Evolutionary conservation across 1,284 basidiomycete species (phyloP).

Genomic region (Pseudozyma hubeiensis): DNA sequence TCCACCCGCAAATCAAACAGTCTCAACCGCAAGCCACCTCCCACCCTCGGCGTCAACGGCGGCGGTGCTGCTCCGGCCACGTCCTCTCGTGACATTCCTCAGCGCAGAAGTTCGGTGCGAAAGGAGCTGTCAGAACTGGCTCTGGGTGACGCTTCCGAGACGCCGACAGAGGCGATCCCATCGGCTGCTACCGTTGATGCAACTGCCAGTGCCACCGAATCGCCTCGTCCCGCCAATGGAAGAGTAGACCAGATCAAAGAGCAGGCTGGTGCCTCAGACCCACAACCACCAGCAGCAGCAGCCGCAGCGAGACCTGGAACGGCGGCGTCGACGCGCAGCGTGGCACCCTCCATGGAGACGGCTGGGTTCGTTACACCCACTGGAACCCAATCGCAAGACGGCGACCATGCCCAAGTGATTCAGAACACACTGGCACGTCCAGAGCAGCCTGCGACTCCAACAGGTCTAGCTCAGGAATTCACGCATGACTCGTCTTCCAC

Average conservation of each 20-base stretch:
- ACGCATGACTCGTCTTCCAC: constrained; percentile 19
- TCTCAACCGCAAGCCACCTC: constrained; percentile 27
- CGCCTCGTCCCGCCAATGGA: constrained; percentile 12
- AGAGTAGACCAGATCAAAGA: constrained; percentile 43
- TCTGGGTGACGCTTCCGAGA: not conserved
- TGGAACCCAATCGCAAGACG: constrained; percentile 19
- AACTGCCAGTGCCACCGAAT: not conserved
- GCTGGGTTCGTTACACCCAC: constrained; percentile 23
- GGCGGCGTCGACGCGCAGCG: constrained; percentile 14
- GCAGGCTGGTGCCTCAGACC: constrained; percentile 6
- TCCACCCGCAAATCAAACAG: constrained; percentile 21
- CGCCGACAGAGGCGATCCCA: not conserved
- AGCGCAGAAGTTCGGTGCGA: constrained; percentile 43
- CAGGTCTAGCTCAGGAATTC: not conserved
- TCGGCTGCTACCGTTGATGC: not conserved
- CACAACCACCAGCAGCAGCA: not conserved
- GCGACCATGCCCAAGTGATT: constrained; percentile 6
- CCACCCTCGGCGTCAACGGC: constrained; percentile 11
- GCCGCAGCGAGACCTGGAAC: constrained; percentile 7
- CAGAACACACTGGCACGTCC: not conserved
- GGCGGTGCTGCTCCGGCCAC: constrained; percentile 1
- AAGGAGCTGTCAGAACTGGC: constrained; percentile 21
- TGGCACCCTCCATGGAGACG: constrained; percentile 31
- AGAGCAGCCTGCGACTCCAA: not conserved
- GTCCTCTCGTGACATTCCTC: constrained; percentile 31